A percentile compares a stretch with the other conserved stretches of the same genome.
These are phyloP conservation scores for Leccinum disarticulatum DNA, from an alignment of 768 basidiomycete species.

Conservation along the genomic window DNA sequence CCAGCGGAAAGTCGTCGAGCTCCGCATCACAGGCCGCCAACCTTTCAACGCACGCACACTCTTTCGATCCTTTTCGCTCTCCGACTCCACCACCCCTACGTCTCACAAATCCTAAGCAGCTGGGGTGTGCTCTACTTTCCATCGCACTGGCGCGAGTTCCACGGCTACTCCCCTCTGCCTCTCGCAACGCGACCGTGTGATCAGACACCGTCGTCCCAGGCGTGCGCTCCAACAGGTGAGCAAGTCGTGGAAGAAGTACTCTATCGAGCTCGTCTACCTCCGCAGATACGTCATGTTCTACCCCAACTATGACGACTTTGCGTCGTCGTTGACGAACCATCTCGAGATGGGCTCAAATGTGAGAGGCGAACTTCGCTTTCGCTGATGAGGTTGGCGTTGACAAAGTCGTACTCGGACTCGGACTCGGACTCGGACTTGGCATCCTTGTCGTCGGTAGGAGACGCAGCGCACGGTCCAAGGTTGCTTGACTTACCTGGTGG, in stretches of 20 bases:
- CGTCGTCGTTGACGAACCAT: constrained; percentile 87
- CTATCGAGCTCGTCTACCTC: constrained; percentile 82
- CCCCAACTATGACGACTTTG: constrained; percentile 72
- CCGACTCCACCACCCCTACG: constrained; percentile 58
- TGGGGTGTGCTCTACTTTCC: constrained; percentile 94
- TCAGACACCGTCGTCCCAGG: constrained; percentile 61
- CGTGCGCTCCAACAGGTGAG: constrained; percentile 78
- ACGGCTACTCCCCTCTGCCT: constrained; percentile 68
- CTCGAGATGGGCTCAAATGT: constrained; percentile 85
- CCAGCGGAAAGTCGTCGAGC: constrained; percentile 80
- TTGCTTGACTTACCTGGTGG: constrained; percentile 62
- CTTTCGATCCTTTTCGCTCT: constrained; percentile 45
- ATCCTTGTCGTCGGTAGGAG: background rate
- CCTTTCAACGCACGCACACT: constrained; percentile 64
- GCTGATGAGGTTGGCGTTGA: constrained; percentile 46
- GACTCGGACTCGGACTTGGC: no score
- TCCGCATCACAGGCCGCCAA: constrained; percentile 63
- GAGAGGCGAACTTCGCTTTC: constrained; percentile 59
- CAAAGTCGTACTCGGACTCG: background rate
- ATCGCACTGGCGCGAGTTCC: constrained; percentile 85
- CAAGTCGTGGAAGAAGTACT: constrained; percentile 85
- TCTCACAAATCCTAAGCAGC: constrained; percentile 86
- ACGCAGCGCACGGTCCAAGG: constrained; percentile 15
- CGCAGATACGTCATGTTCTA: constrained; percentile 88
- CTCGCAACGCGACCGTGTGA: constrained; percentile 37